Conservation (phyloP, 352 stramenopile species). For the Phytophthora pseudosyringae region DNA sequence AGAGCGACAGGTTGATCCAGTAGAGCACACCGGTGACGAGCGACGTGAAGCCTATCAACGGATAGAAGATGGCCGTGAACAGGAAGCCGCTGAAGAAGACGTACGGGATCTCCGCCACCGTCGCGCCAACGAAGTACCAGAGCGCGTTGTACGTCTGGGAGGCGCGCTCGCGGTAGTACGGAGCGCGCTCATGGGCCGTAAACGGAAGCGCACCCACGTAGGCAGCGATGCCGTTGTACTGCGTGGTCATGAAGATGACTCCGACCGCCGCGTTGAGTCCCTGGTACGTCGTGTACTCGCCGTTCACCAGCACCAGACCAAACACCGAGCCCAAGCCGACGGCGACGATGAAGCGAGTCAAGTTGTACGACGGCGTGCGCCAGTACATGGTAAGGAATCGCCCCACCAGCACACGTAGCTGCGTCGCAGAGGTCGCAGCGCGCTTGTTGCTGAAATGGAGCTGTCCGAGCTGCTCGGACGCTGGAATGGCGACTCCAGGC, state of each 20-base stretch:
- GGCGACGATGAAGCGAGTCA: constrained; percentile 12
- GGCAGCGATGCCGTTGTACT: constrained; percentile 74
- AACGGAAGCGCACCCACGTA: constrained; percentile 69
- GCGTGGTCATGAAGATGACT: constrained; percentile 72
- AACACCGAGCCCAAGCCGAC: constrained; percentile 30
- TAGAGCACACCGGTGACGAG: constrained; percentile 25
- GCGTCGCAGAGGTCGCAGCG: constrained; percentile 17
- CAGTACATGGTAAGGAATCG: constrained; percentile 29
- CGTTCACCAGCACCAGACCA: constrained; percentile 30
- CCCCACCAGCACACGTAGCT: constrained; percentile 37
- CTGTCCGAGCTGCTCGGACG: constrained; percentile 4
- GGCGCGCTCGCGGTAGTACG: constrained; percentile 67
- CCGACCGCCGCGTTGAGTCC: constrained; percentile 45
- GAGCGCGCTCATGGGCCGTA: constrained; percentile 72
- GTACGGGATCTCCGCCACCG: constrained; percentile 61
- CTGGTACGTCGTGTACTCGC: constrained; percentile 27
- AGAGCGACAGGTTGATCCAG: constrained; percentile 3
- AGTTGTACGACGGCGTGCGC: constrained; percentile 16
- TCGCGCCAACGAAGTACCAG: constrained; percentile 70
- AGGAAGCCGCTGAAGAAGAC: constrained; percentile 22
- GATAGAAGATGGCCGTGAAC: constrained; percentile 22
- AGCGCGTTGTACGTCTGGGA: constrained; percentile 78
- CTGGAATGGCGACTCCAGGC: constrained; percentile 11
- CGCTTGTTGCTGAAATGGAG: constrained; percentile 33
- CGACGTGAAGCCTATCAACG: constrained; percentile 37